These are phyloP conservation scores for Candida bentonensis DNA, from an alignment of 805 yeast species.

Conservation along the genomic window DNA sequence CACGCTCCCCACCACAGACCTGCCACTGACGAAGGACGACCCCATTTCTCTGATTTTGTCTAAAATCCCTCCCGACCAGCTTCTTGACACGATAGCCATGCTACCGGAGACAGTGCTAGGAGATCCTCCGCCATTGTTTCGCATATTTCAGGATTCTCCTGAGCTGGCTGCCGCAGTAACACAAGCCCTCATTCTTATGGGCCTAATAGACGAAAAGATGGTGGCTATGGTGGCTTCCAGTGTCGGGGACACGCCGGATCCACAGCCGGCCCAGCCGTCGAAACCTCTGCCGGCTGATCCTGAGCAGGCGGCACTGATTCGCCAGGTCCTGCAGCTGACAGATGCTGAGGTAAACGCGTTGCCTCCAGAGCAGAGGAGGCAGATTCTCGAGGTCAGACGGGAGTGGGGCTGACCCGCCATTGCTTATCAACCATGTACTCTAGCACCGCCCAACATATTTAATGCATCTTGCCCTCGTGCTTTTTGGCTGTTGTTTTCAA, in stretches of 20 bases:
- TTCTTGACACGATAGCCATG: slow-evolving; percentile 37
- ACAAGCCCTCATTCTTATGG: slow-evolving; percentile 42
- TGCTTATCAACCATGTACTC: too few species aligned
- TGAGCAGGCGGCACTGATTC: slow-evolving; percentile 32
- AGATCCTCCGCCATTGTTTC: slow-evolving; percentile 46
- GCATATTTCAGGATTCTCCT: slow-evolving; percentile 50
- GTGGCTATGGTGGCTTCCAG: slow-evolving; percentile 9
- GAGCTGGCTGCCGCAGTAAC: slow-evolving; percentile 67
- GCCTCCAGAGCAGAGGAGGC: slow-evolving; percentile 33
- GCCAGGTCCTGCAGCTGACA: slow-evolving; percentile 34
- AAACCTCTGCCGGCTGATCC: slow-evolving; percentile 15
- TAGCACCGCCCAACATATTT: too few species aligned
- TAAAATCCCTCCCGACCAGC: slow-evolving; percentile 34
- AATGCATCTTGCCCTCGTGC: too few species aligned
- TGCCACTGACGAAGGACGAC: slow-evolving; percentile 14
- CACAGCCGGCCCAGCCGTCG: slow-evolving; percentile 3
- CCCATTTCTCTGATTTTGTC: slow-evolving; percentile 35
- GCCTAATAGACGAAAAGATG: slow-evolving; percentile 19
- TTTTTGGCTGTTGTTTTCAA: too few species aligned
- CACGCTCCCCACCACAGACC: not conserved
- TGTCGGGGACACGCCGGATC: not conserved
- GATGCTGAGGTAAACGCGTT: slow-evolving; percentile 34
- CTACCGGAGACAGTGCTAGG: slow-evolving; percentile 42
- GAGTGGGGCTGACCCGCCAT: slow-evolving; percentile 6
- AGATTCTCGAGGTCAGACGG: slow-evolving; percentile 9